phyloP scores from a whole-genome alignment of 805 yeast species.

The Hanseniaspora opuntiae region DNA sequence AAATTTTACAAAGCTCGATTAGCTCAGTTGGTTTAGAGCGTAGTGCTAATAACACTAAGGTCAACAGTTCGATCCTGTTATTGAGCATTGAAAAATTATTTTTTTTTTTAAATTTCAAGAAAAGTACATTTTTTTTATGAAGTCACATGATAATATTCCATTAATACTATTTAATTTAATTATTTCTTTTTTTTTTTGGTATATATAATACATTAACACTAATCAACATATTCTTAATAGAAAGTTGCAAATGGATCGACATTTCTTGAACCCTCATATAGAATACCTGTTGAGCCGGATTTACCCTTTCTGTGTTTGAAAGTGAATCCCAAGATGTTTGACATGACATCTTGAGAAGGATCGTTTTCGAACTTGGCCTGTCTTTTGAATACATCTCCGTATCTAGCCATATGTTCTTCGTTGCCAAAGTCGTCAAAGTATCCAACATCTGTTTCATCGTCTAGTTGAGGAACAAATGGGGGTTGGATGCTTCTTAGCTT shows the following conservation, averaged over 20 bases:
- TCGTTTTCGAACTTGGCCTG: conserved; percentile 69
- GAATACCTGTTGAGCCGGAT: conserved; percentile 27
- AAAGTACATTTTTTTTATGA: too few species aligned
- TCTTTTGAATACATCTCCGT: conserved; percentile 91
- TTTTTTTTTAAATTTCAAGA: not conserved
- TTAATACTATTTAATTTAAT: not conserved
- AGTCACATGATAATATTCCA: too few species aligned
- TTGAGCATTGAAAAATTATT: conserved; percentile 3
- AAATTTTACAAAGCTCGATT: conserved; percentile 10
- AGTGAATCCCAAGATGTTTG: conserved; percentile 87
- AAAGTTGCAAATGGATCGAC: conserved; percentile 29
- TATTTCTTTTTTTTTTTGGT: not conserved
- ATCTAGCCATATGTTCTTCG: conserved; percentile 93
- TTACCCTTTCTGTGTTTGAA: conserved; percentile 60
- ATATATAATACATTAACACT: not conserved
- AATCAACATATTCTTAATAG: conserved; percentile 15
- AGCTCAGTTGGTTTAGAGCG: conserved; percentile 13
- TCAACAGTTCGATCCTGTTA: conserved; percentile 13
- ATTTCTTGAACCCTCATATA: conserved; percentile 26
- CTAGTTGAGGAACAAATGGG: conserved; percentile 93
- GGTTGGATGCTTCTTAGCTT: conserved; percentile 58
- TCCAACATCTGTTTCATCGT: conserved; percentile 95
- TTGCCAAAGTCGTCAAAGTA: conserved; percentile 95
- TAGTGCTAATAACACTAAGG: conserved; percentile 13
- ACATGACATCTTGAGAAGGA: conserved; percentile 43